Evolutionary conservation across 2,329 filamentous ascomycete genomes (phyloP).

Genomic region (Stemphylium beticola): DNA sequence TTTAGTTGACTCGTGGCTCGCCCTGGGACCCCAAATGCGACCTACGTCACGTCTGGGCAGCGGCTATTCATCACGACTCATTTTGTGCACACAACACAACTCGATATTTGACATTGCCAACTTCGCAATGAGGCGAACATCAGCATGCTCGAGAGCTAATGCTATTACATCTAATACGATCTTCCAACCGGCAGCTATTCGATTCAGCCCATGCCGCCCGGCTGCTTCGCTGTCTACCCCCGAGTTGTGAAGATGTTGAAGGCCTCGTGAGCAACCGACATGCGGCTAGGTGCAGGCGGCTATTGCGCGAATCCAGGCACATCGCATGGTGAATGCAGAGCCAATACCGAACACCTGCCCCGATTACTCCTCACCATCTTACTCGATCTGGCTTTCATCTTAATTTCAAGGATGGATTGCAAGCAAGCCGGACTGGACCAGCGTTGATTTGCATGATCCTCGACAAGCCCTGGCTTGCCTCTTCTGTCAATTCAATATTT

Average conservation of each 20-base stretch:
- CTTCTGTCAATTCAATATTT: not conserved
- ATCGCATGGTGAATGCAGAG: slow-evolving; percentile 10
- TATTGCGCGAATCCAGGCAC: slow-evolving; percentile 16
- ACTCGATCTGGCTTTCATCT: slow-evolving; percentile 12
- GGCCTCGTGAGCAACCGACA: slow-evolving; percentile 10
- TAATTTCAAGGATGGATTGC: slow-evolving; percentile 1
- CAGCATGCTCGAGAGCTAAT: not conserved
- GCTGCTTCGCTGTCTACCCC: not conserved
- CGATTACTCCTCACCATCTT: slow-evolving; percentile 11
- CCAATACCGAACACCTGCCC: slow-evolving; percentile 17
- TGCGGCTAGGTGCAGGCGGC: slow-evolving; percentile 9
- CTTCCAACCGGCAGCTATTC: not conserved
- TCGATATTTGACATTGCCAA: not conserved
- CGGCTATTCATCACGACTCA: slow-evolving; percentile 1
- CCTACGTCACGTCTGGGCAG: slow-evolving; percentile 8
- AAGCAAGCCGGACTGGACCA: not conserved
- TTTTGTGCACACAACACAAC: not conserved
- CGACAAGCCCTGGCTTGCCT: slow-evolving; percentile 14
- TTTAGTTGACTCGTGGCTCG: not conserved
- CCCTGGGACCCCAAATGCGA: not conserved
- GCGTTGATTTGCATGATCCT: slow-evolving; percentile 15
- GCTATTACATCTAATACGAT: not conserved
- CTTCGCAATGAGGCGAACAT: not conserved
- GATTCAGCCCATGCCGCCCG: not conserved
- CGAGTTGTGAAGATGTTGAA: not conserved